phyloP scores from a whole-genome alignment of 345 rosid genomes.

The Populus nigra region DNA sequence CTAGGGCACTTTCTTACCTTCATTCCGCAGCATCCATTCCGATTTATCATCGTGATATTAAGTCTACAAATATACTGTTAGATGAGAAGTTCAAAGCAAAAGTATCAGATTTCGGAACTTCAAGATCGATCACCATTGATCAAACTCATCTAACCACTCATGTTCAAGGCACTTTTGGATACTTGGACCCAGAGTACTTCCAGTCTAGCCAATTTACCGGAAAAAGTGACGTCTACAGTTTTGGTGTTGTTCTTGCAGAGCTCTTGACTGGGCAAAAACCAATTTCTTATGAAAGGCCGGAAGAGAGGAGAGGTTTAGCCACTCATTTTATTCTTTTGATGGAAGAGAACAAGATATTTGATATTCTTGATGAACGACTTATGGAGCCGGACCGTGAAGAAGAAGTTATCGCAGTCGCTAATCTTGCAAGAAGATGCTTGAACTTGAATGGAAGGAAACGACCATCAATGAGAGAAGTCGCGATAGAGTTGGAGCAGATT shows the following conservation, averaged over 20 bases:
- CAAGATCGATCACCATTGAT: constrained; percentile 17
- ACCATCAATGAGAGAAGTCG: constrained; percentile 22
- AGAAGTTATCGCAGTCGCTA: constrained; percentile 8
- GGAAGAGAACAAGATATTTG: neutral
- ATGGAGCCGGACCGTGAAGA: neutral
- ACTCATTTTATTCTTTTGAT: too few relatives aligned
- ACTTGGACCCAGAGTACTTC: too few relatives aligned
- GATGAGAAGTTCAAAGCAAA: constrained; percentile 19
- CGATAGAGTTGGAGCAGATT: neutral
- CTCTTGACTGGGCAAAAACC: too few relatives aligned
- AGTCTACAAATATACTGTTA: constrained; percentile 21
- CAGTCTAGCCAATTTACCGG: too few relatives aligned
- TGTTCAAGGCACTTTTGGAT: too few relatives aligned
- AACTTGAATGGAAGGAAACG: constrained; percentile 1
- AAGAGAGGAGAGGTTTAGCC: too few relatives aligned
- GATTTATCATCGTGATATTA: constrained; percentile 13
- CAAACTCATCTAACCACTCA: constrained; percentile 6
- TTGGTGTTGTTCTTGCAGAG: constrained; percentile 18
- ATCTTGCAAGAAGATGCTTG: constrained; percentile 14
- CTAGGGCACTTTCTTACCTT: constrained; percentile 14
- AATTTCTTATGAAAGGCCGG: too few relatives aligned
- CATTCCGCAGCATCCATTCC: constrained; percentile 19
- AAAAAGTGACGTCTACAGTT: constrained; percentile 14
- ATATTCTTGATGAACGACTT: constrained; percentile 5
- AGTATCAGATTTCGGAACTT: constrained; percentile 23